These are phyloP conservation scores for Ogataea parapolymorpha DNA, from an alignment of 805 yeast genomes.

Conservation along the genomic window DNA sequence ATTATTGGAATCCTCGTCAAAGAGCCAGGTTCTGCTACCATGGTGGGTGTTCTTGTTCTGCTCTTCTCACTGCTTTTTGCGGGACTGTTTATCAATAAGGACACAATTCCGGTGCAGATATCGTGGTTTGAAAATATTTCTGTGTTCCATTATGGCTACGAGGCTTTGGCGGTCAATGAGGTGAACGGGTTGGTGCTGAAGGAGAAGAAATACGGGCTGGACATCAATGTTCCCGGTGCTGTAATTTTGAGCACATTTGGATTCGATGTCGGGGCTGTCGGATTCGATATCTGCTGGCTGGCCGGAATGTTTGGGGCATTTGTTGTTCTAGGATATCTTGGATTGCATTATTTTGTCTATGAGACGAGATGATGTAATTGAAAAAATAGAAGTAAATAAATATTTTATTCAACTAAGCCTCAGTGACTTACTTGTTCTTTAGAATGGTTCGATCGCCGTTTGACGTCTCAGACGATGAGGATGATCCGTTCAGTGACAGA, in stretches of 20 bases:
- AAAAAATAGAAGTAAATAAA: background rate
- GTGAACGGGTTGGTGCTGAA: conserved; percentile 79
- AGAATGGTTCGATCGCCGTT: conserved; percentile 3
- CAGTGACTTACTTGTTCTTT: background rate
- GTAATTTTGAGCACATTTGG: conserved; percentile 95
- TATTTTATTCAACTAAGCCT: conserved; percentile 2
- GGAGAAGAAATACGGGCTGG: conserved; percentile 88
- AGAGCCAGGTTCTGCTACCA: conserved; percentile 90
- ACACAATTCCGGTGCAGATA: conserved; percentile 45
- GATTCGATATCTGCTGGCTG: conserved; percentile 62
- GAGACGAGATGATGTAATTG: conserved; percentile 55
- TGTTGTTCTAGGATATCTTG: conserved; percentile 66
- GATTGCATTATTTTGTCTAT: conserved; percentile 67
- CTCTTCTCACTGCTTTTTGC: conserved; percentile 88
- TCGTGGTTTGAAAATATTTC: conserved; percentile 80
- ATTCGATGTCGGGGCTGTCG: conserved; percentile 74
- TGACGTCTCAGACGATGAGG: conserved; percentile 2
- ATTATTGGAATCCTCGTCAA: conserved; percentile 83
- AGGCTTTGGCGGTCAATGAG: conserved; percentile 87
- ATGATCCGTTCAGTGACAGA: conserved; percentile 10
- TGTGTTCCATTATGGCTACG: conserved; percentile 94
- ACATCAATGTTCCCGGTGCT: conserved; percentile 97
- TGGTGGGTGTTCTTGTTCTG: conserved; percentile 79
- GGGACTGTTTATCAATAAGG: conserved; percentile 87
- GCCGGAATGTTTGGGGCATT: conserved; percentile 56